phyloP scores from a whole-genome alignment of 164 flowering plant species.

The Sextonia rubra region DNA sequence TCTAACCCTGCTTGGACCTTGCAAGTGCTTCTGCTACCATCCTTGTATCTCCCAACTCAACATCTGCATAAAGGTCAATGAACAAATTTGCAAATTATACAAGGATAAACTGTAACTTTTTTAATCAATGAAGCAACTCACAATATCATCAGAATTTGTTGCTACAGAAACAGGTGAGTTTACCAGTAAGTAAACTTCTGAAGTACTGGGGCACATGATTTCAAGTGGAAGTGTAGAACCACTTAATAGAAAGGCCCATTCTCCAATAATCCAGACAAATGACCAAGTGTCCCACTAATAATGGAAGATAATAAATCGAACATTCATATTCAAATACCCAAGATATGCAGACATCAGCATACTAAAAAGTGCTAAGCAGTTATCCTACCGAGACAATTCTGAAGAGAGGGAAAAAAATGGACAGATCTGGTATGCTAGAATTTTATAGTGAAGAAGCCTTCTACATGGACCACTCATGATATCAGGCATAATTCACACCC shows the following conservation, averaged over 20 bases:
- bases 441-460: too few relatives aligned
- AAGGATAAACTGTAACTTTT: not conserved
- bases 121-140: not conserved
- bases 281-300: not conserved
- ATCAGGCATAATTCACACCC: too few relatives aligned
- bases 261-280: not conserved
- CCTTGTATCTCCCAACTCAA: constrained; percentile 65
- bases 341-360: not conserved
- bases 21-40: constrained; percentile 90
- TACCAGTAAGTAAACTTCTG: not conserved
- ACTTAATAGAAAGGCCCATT: not conserved
- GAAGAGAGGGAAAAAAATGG: too few relatives aligned
- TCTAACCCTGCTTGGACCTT: constrained; percentile 66
- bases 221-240: not conserved
- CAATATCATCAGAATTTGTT: not conserved
- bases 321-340: not conserved
- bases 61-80: constrained; percentile 42
- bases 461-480: too few relatives aligned
- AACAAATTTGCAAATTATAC: constrained; percentile 1
- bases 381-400: too few relatives aligned
- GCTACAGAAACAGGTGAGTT: not conserved
- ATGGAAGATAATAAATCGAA: not conserved
- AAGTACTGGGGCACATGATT: not conserved
- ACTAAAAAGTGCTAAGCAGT: too few relatives aligned
- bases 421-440: too few relatives aligned